Evolutionary conservation across 2,329 filamentous ascomycete species (phyloP), one percentile per base, ranked within the genome.

Genomic region (Pseudogymnoascus destructans): DNA sequence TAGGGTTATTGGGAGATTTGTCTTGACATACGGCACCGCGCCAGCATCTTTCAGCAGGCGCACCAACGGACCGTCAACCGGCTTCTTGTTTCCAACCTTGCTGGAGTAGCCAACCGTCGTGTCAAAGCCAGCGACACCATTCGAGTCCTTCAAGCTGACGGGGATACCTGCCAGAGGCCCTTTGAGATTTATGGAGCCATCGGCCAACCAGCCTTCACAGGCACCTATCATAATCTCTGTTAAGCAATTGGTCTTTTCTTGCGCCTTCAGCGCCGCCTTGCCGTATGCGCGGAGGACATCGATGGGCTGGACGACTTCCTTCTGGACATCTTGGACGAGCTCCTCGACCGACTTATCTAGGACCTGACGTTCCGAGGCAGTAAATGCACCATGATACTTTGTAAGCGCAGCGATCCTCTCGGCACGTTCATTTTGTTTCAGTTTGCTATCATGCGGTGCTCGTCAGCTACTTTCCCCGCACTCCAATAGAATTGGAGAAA

Each of bases 11-110:
- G 91, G 92, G 1, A 95, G 70, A 62, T 93, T 93, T 0, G 91
- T 96, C 76, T 96, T 97, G 63, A 91, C 89, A 68, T 95, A 95
- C 0, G 91, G 91, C 1, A 96, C 79, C 0, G 91, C 90, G 19
- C 91, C 87, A 2, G 89, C 89, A 68, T 93, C 87, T 68, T 95
- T 95, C 57, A 96, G 76, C 40, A 97, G 72, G 59, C 79, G 80
- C 19, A 88, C 84, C 66, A 89, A 80, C 1, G 81, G 75, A 0
- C 90, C 89, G 72, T 96, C 90, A 11, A 62, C 61, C 87, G 90
- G 40, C 38, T 77, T 74, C 11, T 84, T 84, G 66, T 91, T 87
- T 55, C 82, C 81, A 0, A 84, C 80, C 63, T 89, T 82, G 57
- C 76, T 74, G 33, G 87, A 89, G 71, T 90, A 95, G 1, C 89